Percentiles rank a stretch among this genome's conserved stretches.
Conservation (phyloP, 805 yeast species). For the Spathaspora boniae region DNA sequence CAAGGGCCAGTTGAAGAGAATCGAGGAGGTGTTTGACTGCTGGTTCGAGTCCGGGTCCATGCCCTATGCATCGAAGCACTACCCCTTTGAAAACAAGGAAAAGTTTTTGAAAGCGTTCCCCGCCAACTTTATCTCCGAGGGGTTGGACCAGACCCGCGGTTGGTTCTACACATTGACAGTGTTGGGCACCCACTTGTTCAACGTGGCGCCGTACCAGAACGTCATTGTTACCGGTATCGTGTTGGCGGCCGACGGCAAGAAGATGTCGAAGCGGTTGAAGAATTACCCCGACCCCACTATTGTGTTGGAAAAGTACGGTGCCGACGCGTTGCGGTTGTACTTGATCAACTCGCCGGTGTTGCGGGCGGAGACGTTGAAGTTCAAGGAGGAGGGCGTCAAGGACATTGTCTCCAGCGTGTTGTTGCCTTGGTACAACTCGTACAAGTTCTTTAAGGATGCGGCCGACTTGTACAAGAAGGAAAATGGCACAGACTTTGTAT, state of each 20-base stretch:
- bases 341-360: constrained; percentile 96
- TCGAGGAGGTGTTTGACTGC: constrained; percentile 98
- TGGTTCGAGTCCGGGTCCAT: constrained; percentile 99
- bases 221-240: constrained; percentile 96
- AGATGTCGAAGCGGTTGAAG: constrained; percentile 97
- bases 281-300: constrained; percentile 94
- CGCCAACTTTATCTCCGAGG: constrained; percentile 97
- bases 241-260: constrained; percentile 96
- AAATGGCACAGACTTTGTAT: constrained; percentile 65
- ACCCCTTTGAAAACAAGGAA: constrained; percentile 87
- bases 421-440: constrained; percentile 98
- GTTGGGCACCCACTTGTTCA: constrained; percentile 90
- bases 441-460: constrained; percentile 93
- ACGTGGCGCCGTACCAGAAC: constrained; percentile 89
- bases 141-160: constrained; percentile 99
- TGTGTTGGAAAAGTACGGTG: constrained; percentile 86
- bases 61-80: constrained; percentile 97
- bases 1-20: constrained; percentile 81
- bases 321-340: constrained; percentile 94
- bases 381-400: constrained; percentile 98
- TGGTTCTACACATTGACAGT: constrained; percentile 98
- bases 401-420: constrained; percentile 95
- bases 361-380: constrained; percentile 93
- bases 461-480: constrained; percentile 80
- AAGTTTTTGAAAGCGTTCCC: constrained; percentile 77